Base-by-base conservation (phyloP, 108 stramenopile species). In the Nitzschia inconspicua region DNA sequence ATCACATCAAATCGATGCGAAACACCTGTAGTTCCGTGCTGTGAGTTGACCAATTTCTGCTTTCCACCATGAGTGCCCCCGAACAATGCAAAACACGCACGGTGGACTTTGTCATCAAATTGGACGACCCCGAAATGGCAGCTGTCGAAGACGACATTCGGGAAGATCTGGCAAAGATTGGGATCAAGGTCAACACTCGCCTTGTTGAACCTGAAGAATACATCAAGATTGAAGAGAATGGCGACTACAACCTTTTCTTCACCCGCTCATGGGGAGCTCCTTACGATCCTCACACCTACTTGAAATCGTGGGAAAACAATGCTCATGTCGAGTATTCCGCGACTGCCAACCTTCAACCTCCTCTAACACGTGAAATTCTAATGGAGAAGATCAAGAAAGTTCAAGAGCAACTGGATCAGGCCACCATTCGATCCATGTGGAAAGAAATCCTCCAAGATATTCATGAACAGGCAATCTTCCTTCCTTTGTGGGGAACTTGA, bases 241-340 rank as follows among this genome's bases (percentile, higher is more conserved):
- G 82, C 14, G 57, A 76, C 49, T 84, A 68, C 41, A 73, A 78
- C 67, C 31, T 84, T 27, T 47, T 70, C 29, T 84, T 80, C 60
- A 68, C 78, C 13, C 63, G 79, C 30, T 72, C 75, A 10, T 83
- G 82, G 83, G 84, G 84, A 11, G 74, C 79, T 1, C 79, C 57
- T 3, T 85, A 85, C 63, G 84, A 85, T 76, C 84, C 83, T 34
- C 84, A 84, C 49, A 44, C 62, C 30, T 82, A 82, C 64, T 47
- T 78, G 35, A 46, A 70, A 14, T 72, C 69, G 3, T 82, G 80
- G 80, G 70, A 37, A 9, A 52, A 56, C 3, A 77, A 77, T 20
- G 48, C 65, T 31, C 75, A 81, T 36, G 74, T 76, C 22, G 71
- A 81, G 53, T 81, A 81, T 75, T 44, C 65, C 16, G 77, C 77